A percentile compares a stretch with the other conserved stretches of the same genome.
These are phyloP conservation scores for Posidonia australis DNA, from an alignment of 106 monocot genomes.

Conservation along the genomic window DNA sequence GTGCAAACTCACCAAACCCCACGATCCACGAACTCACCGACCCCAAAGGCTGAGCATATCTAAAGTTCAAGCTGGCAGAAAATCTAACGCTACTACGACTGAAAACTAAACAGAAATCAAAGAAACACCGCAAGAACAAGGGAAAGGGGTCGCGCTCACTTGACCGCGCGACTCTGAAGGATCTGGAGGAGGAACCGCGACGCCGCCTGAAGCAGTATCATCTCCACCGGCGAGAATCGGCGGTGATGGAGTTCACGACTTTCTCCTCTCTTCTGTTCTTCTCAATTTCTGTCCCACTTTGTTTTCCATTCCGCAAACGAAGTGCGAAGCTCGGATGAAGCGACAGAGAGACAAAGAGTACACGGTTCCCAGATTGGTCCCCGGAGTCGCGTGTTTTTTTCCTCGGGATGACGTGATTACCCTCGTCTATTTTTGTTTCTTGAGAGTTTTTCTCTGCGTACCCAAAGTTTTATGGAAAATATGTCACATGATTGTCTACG, in stretches of 20 bases:
- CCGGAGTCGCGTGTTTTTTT: too few species aligned
- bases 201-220: conserved; percentile 84
- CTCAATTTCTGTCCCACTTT: not conserved
- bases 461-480: too few species aligned
- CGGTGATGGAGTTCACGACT: not conserved
- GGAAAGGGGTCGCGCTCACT: conserved; percentile 11
- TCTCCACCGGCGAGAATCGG: conserved; percentile 4
- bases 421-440: too few species aligned
- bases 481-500: too few species aligned
- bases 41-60: too few species aligned
- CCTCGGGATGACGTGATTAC: too few species aligned
- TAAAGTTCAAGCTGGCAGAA: not conserved
- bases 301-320: not conserved
- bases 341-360: too few species aligned
- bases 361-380: too few species aligned
- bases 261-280: not conserved
- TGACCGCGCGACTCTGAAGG: conserved; percentile 44
- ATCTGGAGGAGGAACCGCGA: conserved; percentile 90
- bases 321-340: not conserved
- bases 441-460: too few species aligned
- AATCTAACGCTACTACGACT: too few species aligned
- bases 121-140: not conserved
- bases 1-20: not conserved
- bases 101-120: too few species aligned
- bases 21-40: not conserved